These are phyloP conservation scores for Bifiguratus adelaidae DNA, from an alignment of 192 early-diverging fungal genomes.

Conservation along the genomic window DNA sequence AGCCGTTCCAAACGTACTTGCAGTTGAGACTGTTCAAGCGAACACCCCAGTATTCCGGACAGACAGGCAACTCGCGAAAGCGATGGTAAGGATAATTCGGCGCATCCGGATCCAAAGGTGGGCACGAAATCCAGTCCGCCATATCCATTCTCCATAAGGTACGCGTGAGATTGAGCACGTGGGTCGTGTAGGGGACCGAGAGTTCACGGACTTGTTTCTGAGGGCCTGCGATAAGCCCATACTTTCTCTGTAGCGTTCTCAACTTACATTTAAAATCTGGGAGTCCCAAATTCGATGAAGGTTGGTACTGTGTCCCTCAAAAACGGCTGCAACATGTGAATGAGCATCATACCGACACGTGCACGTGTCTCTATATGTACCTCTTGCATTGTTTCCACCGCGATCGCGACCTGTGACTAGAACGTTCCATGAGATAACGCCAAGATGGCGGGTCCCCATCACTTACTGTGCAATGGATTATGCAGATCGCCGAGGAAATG, in stretches of 20 bases:
- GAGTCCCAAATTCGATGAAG: background rate
- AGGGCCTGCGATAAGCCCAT: too few species aligned
- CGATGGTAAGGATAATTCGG: background rate
- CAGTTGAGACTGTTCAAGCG: conserved; percentile 24
- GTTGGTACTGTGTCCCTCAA: background rate
- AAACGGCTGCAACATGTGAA: background rate
- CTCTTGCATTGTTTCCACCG: background rate
- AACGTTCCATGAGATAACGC: background rate
- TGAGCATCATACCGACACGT: too few species aligned
- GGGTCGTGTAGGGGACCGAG: background rate
- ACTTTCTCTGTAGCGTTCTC: too few species aligned
- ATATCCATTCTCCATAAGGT: background rate
- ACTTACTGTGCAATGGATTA: conserved; percentile 28
- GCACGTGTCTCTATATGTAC: too few species aligned
- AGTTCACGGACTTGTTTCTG: background rate
- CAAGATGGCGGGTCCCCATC: conserved; percentile 13
- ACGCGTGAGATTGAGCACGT: background rate
- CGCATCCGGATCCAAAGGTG: background rate
- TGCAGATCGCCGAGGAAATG: conserved; percentile 37
- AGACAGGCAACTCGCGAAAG: conserved; percentile 5
- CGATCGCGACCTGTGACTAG: background rate
- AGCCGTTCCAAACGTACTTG: conserved; percentile 20
- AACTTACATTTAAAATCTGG: background rate
- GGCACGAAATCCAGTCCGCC: background rate
- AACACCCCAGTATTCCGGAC: conserved; percentile 24